Evolutionary conservation across 345 rosid genomes (phyloP), one percentile per base, ranked within the genome.

Genomic region (Noccaea caerulescens): DNA sequence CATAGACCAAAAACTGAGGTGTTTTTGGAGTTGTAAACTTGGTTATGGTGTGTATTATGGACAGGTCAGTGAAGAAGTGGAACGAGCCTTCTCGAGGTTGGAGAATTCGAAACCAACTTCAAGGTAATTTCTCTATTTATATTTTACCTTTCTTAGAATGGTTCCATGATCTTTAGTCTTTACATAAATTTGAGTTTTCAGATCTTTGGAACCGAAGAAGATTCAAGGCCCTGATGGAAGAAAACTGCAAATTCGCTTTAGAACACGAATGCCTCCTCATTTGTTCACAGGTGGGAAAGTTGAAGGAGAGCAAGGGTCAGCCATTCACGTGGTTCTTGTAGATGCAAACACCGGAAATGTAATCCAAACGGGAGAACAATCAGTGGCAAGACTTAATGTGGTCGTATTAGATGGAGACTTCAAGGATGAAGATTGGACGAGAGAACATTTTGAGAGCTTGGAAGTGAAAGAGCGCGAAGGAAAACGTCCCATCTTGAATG

Each of bases 41-140:
- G 50, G n/a, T 46, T 25, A 16, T 47, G 71, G 44, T 45, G 64
- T 68, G 73, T 33, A 45, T 10, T 45, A 71, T 20, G 44, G 30
- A 78, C 81, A 93, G 95, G 98, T 93, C 59, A 93, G 97, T 3
- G 98, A 93, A 85, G 98, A 93, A 71, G 86, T 93, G 51, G 98
- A 90, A 76, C 88, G 93, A 38, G 97, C 97, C 56, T 79, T 93
- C 68, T 80, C 92, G 37, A 88, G 83, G 76, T 59, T 93, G 79
- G 88, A 84, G 47, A 80, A 79, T 71, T 77, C 88, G 44, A 70
- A 66, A 38, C 72, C 87, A 45, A 60, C 82, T 25, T 86, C 80
- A 30, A 83, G 93, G 98, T 92, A 63, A 23, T 71, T 14, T 58
- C 51, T 53, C 46, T 7, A 18, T 37, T 46, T 27, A 27, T 27